Evolutionary conservation across 2,329 filamentous ascomycete genomes (phyloP), one percentile per base, ranked within the genome.

Genomic region (Cordyceps cateniannulata): DNA sequence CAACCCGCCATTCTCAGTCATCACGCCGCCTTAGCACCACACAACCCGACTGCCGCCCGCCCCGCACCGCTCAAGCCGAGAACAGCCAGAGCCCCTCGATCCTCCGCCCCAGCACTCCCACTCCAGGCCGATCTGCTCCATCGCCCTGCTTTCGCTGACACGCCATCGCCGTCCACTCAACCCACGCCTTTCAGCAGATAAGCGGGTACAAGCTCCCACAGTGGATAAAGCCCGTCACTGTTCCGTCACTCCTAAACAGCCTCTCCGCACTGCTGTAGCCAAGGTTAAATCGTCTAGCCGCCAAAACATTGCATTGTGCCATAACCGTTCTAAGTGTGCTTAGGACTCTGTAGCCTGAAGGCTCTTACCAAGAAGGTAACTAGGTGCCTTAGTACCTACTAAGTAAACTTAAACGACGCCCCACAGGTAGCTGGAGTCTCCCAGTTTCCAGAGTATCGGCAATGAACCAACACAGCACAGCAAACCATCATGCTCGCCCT

Each of bases 221-320:
- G 42, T 57, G 54, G 54, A 27, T 18, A 35, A 12, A 6, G 27
- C 42, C 20, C 54, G 54, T 57, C 54, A 57, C 54, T 48, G 9
- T 57, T 47, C 48, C 54, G 54, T 57, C 54, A 57, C 54, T 35
- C 29, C 29, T 38, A 27, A 57, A 49, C 40, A 57, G 25, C 20
- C 20, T 3, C 32, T 18, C 29, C 49, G 5, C 52, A 6, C 29
- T 24, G 14, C 9, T 22, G 5, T 14, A 7, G 38, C 38, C 25
- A 45, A 55, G 45, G 52, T 45, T 24, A 35, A 32, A 52, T 40
- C 20, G 50, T 29, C 42, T n/a, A 45, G 2, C 42, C 8, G 42
- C n/a, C n/a, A 16, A 42, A 5, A 42, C 14, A 45, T 45, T 18
- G 16, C 42, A 22, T 20, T n/a, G 18, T n/a, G 6, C 3, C 38